phyloP scores from a whole-genome alignment of 2,329 filamentous ascomycete species.

The Aspergillus oerlinghausenensis region DNA sequence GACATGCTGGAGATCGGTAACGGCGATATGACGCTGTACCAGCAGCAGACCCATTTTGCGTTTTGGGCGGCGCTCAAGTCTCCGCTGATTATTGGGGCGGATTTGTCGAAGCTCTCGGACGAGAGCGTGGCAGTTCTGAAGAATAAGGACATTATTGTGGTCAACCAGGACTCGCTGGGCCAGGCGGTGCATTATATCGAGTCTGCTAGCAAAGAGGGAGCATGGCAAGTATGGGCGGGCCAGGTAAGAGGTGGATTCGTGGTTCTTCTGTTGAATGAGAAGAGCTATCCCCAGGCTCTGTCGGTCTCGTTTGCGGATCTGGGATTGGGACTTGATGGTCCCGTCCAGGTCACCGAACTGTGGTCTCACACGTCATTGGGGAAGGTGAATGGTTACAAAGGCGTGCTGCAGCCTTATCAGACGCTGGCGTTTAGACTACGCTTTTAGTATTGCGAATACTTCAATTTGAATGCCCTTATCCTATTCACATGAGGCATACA shows the following conservation, averaged over 20 bases:
- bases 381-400: background rate
- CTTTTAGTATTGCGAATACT: background rate
- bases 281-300: background rate
- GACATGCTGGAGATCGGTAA: slow-evolving; percentile 48
- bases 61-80: slow-evolving; percentile 45
- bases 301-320: background rate
- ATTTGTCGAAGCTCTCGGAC: background rate
- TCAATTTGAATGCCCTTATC: too few species aligned
- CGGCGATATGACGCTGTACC: slow-evolving; percentile 29
- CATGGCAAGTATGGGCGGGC: slow-evolving; percentile 2
- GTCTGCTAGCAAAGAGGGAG: background rate
- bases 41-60: slow-evolving; percentile 40
- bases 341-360: background rate
- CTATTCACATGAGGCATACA: too few species aligned
- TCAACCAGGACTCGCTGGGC: slow-evolving; percentile 2
- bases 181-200: background rate
- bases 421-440: background rate
- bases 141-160: background rate
- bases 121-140: background rate
- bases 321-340: background rate
- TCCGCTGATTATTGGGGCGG: slow-evolving; percentile 41
- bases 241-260: background rate
- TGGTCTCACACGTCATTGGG: background rate
- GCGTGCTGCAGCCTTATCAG: slow-evolving; percentile 1
- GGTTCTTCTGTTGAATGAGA: slow-evolving; percentile 4